Conservation (phyloP, 1,284 basidiomycete genomes). For the Coniferiporia weirii region DNA sequence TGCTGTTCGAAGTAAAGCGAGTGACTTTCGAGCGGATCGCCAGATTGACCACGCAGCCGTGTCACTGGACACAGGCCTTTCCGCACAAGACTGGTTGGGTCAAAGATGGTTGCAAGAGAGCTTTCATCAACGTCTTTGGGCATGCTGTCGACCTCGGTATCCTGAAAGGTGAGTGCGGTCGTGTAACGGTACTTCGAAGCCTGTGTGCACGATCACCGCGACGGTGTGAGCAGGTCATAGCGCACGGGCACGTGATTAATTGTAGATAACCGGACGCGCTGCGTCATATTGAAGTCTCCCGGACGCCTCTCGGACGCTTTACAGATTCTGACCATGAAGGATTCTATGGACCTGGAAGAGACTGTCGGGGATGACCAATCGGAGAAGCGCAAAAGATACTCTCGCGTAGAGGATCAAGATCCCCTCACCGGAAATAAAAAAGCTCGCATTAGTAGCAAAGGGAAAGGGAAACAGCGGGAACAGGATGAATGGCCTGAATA, state of each 20-base stretch:
- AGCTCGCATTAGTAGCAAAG: conserved; percentile 1
- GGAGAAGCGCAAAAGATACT: neutral
- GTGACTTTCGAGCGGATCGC: conserved; percentile 51
- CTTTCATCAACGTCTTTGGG: neutral
- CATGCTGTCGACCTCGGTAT: neutral
- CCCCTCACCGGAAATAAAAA: conserved; percentile 1
- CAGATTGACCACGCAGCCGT: conserved; percentile 42
- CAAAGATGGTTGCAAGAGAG: conserved; percentile 40
- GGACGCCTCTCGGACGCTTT: too few relatives aligned
- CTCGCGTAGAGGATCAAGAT: neutral
- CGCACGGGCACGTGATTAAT: too few relatives aligned
- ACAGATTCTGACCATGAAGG: too few relatives aligned
- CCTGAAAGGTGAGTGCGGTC: too few relatives aligned
- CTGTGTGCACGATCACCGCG: too few relatives aligned
- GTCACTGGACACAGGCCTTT: conserved; percentile 73
- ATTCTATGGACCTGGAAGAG: too few relatives aligned
- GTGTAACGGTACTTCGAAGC: too few relatives aligned
- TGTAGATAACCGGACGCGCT: too few relatives aligned
- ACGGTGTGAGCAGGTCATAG: too few relatives aligned
- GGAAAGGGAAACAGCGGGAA: conserved; percentile 23
- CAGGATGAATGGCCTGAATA: conserved; percentile 24
- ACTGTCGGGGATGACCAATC: neutral
- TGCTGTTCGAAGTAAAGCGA: conserved; percentile 76
- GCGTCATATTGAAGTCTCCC: too few relatives aligned
- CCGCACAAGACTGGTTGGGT: conserved; percentile 51